These are phyloP conservation scores for Trichoderma sp. DNA, from an alignment of 2,329 filamentous ascomycete genomes.

Conservation along the genomic window DNA sequence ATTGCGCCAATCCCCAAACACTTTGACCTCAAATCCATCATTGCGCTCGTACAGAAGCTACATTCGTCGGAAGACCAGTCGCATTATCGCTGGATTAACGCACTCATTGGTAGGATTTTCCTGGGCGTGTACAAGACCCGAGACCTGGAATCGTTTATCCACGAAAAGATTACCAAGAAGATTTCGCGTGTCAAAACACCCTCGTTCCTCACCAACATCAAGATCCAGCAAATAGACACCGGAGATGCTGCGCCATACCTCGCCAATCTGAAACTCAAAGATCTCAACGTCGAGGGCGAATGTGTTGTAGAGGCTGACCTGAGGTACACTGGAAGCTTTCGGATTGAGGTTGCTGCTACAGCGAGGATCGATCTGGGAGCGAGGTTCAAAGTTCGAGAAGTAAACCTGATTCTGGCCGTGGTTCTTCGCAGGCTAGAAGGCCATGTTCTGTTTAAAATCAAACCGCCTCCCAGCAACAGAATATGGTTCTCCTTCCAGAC, in stretches of 20 bases:
- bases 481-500: conserved; percentile 94
- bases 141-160: conserved; percentile 76
- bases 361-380: conserved; percentile 87
- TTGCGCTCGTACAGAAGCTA: conserved; percentile 83
- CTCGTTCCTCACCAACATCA: conserved; percentile 81
- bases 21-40: conserved; percentile 84
- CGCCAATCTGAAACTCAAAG: conserved; percentile 83
- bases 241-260: conserved; percentile 86
- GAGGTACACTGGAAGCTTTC: conserved; percentile 85
- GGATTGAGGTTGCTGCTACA: conserved; percentile 88
- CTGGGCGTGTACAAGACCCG: conserved; percentile 83
- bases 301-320: conserved; percentile 84
- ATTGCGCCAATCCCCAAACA: conserved; percentile 65
- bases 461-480: conserved; percentile 92
- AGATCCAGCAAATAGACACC: conserved; percentile 80
- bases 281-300: conserved; percentile 89
- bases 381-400: conserved; percentile 86
- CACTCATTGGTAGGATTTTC: conserved; percentile 84
- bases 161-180: conserved; percentile 91
- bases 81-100: conserved; percentile 93
- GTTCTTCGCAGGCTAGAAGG: conserved; percentile 84
- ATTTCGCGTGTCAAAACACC: conserved; percentile 92
- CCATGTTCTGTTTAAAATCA: conserved; percentile 81
- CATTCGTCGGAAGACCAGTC: conserved; percentile 91
- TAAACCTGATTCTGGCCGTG: conserved; percentile 84